Percentiles rank a stretch among this genome's conserved stretches.
These are phyloP conservation scores for Suillus clintonianus DNA, from an alignment of 768 basidiomycete genomes.

Conservation along the genomic window DNA sequence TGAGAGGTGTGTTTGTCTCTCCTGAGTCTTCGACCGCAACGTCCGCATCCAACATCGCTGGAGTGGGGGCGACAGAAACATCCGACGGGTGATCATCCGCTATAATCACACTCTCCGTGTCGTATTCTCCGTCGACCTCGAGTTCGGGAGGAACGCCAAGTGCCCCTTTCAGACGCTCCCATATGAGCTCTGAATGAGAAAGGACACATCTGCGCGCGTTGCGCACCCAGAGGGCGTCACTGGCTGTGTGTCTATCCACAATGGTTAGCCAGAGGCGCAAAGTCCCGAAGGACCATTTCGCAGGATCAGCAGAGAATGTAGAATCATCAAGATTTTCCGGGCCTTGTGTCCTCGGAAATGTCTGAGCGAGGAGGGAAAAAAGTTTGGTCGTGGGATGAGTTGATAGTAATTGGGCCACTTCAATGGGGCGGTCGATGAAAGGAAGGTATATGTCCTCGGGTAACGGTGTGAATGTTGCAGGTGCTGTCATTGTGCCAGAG, in stretches of 20 bases:
- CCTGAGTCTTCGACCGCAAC: background rate
- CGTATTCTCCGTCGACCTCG: conserved; percentile 52
- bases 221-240: conserved; percentile 75
- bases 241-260: conserved; percentile 59
- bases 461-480: conserved; percentile 71
- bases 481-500: conserved; percentile 25
- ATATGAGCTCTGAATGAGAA: conserved; percentile 79
- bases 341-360: conserved; percentile 45
- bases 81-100: conserved; percentile 31
- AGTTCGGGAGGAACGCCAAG: conserved; percentile 87
- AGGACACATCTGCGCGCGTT: conserved; percentile 76
- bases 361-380: conserved; percentile 73
- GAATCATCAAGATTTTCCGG: conserved; percentile 32
- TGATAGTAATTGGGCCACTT: conserved; percentile 70
- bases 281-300: conserved; percentile 71
- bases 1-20: background rate
- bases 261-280: conserved; percentile 69
- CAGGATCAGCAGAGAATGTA: conserved; percentile 51
- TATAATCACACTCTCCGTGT: conserved; percentile 27
- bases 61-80: conserved; percentile 29
- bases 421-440: conserved; percentile 79
- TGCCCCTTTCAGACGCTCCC: conserved; percentile 88
- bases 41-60: conserved; percentile 11
- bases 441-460: conserved; percentile 81
- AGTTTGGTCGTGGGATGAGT: conserved; percentile 68